phyloP scores from a whole-genome alignment of 371 early-diverging fungal genomes.

The Rhizopus sp. region DNA sequence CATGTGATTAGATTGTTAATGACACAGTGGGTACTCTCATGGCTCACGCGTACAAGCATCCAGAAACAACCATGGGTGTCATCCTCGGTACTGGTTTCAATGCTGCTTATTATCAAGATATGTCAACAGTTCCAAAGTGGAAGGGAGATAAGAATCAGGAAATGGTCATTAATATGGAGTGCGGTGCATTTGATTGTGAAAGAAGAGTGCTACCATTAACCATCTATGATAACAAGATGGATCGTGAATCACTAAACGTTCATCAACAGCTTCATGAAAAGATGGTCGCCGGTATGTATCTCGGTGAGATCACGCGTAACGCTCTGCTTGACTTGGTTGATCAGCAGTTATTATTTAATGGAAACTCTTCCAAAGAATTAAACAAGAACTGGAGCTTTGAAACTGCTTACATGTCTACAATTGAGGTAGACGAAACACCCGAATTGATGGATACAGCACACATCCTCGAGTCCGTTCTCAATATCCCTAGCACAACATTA shows the following conservation, averaged over 20 bases:
- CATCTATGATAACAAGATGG: slow-evolving; percentile 66
- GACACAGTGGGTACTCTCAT: slow-evolving; percentile 96
- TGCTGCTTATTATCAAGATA: slow-evolving; percentile 82
- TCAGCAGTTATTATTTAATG: slow-evolving; percentile 48
- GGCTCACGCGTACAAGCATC: slow-evolving; percentile 82
- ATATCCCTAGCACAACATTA: slow-evolving; percentile 67
- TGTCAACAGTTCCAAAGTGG: slow-evolving; percentile 72
- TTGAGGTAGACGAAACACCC: slow-evolving; percentile 77
- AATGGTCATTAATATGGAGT: slow-evolving; percentile 70
- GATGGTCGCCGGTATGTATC: slow-evolving; percentile 84
- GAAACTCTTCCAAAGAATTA: slow-evolving; percentile 66
- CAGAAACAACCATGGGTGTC: slow-evolving; percentile 85
- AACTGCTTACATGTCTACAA: slow-evolving; percentile 89
- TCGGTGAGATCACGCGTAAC: slow-evolving; percentile 78
- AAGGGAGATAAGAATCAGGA: slow-evolving; percentile 28
- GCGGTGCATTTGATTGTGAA: slow-evolving; percentile 75
- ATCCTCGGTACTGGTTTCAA: slow-evolving; percentile 98
- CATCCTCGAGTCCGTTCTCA: slow-evolving; percentile 77
- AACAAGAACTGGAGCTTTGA: slow-evolving; percentile 84
- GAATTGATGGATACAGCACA: slow-evolving; percentile 68
- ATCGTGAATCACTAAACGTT: slow-evolving; percentile 65
- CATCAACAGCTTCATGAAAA: slow-evolving; percentile 75
- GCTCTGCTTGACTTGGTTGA: slow-evolving; percentile 70
- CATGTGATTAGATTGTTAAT: slow-evolving; percentile 70
- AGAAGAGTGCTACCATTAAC: slow-evolving; percentile 69